These are phyloP conservation scores for Cardamine resedifolia DNA, from an alignment of 345 rosid genomes.

Conservation along the genomic window DNA sequence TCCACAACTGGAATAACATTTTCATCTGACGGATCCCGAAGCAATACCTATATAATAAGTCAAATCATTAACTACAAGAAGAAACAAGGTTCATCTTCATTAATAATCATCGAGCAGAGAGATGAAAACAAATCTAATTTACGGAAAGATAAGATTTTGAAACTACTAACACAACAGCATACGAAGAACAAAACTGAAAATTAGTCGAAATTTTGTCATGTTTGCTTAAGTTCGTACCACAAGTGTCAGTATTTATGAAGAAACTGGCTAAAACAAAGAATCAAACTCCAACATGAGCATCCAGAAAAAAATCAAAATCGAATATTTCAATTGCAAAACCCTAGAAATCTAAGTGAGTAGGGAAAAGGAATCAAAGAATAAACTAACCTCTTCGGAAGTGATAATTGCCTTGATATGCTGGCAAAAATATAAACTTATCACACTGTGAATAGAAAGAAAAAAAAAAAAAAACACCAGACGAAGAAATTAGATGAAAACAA, in stretches of 20 bases:
- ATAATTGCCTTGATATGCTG: constrained; percentile 97
- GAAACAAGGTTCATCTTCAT: neutral
- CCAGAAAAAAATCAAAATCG: neutral
- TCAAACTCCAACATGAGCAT: neutral
- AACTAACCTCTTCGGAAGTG: constrained; percentile 86
- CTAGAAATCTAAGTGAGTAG: neutral
- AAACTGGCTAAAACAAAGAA: too few species aligned
- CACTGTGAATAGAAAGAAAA: neutral
- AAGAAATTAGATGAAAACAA: neutral
- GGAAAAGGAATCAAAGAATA: constrained; percentile 3
- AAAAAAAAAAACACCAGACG: neutral
- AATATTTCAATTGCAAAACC: neutral
- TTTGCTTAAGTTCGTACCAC: neutral
- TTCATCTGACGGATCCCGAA: constrained; percentile 81
- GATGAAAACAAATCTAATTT: neutral
- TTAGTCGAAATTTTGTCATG: neutral
- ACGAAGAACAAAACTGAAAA: neutral
- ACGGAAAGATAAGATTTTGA: neutral
- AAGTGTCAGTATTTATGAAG: too few species aligned
- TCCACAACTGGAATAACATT: constrained; percentile 82
- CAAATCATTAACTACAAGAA: constrained; percentile 14
- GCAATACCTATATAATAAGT: constrained; percentile 60
- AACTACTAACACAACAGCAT: neutral
- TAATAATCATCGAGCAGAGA: neutral
- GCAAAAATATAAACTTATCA: constrained; percentile 13